Evolutionary conservation across 2,329 filamentous ascomycete species (phyloP).

Genomic region (Paecilomyces formosus): DNA sequence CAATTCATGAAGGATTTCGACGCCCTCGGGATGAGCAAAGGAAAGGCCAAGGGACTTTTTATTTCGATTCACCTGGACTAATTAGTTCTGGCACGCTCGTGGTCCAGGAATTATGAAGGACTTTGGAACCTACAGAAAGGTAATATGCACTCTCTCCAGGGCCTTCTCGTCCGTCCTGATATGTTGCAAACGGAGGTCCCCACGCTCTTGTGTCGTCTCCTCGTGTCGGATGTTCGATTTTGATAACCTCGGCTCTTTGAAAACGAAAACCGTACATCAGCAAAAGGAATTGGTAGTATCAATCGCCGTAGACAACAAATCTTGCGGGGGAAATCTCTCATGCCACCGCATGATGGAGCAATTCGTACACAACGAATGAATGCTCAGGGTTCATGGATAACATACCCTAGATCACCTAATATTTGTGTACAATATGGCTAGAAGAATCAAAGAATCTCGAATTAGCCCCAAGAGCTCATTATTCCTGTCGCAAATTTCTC

Average conservation of each 20-base stretch:
- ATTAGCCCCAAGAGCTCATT: background rate
- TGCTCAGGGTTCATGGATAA: background rate
- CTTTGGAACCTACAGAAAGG: background rate
- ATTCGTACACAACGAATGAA: background rate
- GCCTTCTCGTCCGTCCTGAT: conserved; percentile 1
- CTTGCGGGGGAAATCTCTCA: background rate
- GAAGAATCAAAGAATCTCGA: background rate
- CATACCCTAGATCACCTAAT: conserved; percentile 27
- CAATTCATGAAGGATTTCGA: conserved; percentile 70
- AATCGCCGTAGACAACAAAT: background rate
- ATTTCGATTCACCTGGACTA: conserved; percentile 69
- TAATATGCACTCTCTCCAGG: conserved; percentile 8
- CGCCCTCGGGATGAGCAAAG: conserved; percentile 69
- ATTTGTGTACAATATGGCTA: conserved; percentile 37
- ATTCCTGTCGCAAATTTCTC: background rate
- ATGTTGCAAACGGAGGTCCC: conserved; percentile 7
- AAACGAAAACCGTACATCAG: background rate
- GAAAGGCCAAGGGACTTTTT: conserved; percentile 82
- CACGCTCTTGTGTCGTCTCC: conserved; percentile 19
- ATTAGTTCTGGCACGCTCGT: background rate
- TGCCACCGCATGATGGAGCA: conserved; percentile 3
- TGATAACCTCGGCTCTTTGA: conserved; percentile 10
- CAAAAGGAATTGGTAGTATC: background rate
- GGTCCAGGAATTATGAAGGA: background rate
- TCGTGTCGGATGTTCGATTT: conserved; percentile 31